Conservation (phyloP, 495 filamentous ascomycete species). For the Patellaria atrata region DNA sequence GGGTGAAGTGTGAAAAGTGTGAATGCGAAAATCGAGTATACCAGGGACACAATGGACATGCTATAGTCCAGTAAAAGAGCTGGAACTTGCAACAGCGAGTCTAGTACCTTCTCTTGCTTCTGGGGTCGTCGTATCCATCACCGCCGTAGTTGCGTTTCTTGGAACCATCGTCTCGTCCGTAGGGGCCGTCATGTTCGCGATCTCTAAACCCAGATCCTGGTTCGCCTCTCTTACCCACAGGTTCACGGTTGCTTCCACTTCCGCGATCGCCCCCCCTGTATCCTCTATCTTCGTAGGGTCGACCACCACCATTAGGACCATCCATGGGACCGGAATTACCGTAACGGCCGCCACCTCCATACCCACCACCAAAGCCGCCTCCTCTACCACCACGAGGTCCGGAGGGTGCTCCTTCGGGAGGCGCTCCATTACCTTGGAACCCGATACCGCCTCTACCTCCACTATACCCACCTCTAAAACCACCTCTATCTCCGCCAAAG, state of each 20-base stretch:
- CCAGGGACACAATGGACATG: too few relatives aligned
- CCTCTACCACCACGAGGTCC: conserved; percentile 49
- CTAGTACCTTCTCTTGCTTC: conserved; percentile 41
- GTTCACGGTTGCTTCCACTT: conserved; percentile 56
- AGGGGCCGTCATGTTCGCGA: conserved; percentile 42
- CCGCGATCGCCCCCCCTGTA: conserved; percentile 47
- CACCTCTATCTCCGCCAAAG: conserved; percentile 24
- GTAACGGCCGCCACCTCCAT: conserved; percentile 31
- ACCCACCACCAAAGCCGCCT: conserved; percentile 27
- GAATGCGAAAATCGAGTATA: too few relatives aligned
- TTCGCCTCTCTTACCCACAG: conserved; percentile 41
- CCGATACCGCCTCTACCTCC: conserved; percentile 22
- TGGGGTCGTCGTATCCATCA: conserved; percentile 59
- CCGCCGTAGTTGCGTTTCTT: conserved; percentile 45
- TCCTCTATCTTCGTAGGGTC: conserved; percentile 42
- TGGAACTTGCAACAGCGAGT: background rate
- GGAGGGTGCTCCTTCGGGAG: conserved; percentile 66
- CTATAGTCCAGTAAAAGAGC: too few relatives aligned
- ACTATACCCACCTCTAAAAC: conserved; percentile 12
- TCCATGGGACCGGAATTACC: conserved; percentile 41
- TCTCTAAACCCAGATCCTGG: conserved; percentile 34
- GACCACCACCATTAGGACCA: conserved; percentile 32
- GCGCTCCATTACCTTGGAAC: conserved; percentile 33
- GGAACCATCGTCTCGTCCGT: conserved; percentile 40
- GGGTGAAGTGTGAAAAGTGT: too few relatives aligned